These are phyloP conservation scores for Lentithecium fluviatile DNA, from an alignment of 495 filamentous ascomycete species.

Conservation along the genomic window DNA sequence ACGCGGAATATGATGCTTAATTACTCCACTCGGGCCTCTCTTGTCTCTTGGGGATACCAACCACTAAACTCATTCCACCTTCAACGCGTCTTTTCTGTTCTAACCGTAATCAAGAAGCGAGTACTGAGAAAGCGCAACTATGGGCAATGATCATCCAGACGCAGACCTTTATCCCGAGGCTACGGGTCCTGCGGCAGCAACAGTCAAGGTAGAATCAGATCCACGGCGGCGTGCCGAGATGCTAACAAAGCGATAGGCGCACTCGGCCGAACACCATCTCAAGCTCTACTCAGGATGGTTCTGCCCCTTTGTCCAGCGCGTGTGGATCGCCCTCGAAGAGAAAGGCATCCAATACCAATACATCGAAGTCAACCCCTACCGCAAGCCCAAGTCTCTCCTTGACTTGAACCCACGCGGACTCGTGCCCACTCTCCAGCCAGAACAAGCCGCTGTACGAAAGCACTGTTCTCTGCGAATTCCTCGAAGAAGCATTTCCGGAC, in stretches of 20 bases:
- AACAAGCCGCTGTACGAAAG: constrained; percentile 65
- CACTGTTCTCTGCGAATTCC: constrained; percentile 65
- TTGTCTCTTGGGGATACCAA: neutral
- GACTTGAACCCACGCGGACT: constrained; percentile 67
- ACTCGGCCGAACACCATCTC: constrained; percentile 44
- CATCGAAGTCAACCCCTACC: constrained; percentile 64
- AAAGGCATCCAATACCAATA: constrained; percentile 72
- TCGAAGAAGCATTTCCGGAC: constrained; percentile 63
- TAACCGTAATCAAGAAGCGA: neutral
- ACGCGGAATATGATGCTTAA: neutral
- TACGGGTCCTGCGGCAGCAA: constrained; percentile 51
- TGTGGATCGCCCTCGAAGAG: constrained; percentile 67
- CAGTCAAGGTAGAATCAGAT: constrained; percentile 44
- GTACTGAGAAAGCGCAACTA: neutral
- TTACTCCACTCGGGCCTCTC: neutral
- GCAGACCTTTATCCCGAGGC: constrained; percentile 54
- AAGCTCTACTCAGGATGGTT: constrained; percentile 68
- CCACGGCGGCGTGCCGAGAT: neutral
- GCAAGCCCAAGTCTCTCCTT: constrained; percentile 62
- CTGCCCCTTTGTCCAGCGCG: constrained; percentile 55
- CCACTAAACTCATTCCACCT: neutral
- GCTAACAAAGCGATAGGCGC: constrained; percentile 42
- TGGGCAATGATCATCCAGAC: constrained; percentile 44
- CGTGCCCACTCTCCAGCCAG: constrained; percentile 60
- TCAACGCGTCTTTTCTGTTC: too few species aligned